Base-by-base conservation (phyloP, 2,329 filamentous ascomycete species). In the Elsinoe perseae region DNA sequence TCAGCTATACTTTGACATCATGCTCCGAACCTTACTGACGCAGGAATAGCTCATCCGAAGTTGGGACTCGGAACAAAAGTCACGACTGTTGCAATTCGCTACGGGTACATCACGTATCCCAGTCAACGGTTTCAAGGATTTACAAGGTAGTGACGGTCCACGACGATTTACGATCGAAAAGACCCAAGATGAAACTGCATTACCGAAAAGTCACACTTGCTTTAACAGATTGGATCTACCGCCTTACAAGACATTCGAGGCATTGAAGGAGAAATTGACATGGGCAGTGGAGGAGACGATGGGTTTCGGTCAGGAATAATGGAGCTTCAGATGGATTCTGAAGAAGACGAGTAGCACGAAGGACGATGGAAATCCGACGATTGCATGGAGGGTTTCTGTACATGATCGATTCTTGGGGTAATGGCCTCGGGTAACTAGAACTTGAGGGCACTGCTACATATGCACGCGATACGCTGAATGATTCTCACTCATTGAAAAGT, bases 11-110 rank as follows among this genome's bases (percentile, higher is more conserved):
- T 57, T n/a, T 3, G 8, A 3, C 10, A 28, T 23, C n/a, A 43
- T 54, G 5, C 23, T 14, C 16, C n/a, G 10, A 50, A 23, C n/a
- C n/a, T 57, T 58, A 50, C 64, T 67, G 34, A 71, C 60, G 52
- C 38, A 9, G 14, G 34, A 48, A 56, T 58, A 74, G 72, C 92
- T 87, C 59, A 93, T 98, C 62, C 85, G 92, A 63, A 89, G 83
- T 60, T 98, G 93, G 93, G 93, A 98, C 70, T 90, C 93, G 25
- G 93, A 98, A 73, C 93, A 98, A 73, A 98, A 98, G 77, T 95
- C 89, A 55, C 86, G 93, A 67, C 79, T 98, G 60, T 75, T 98
- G 65, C 93, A 98, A 72, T 98, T 98, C 70, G 93, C 93, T 0
- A 98, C 93, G 7, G 93, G 93, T 71, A 98, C 93, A 12, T 95